Evolutionary conservation across 371 early-diverging fungal species (phyloP).

Genomic region (Mucor sp.): DNA sequence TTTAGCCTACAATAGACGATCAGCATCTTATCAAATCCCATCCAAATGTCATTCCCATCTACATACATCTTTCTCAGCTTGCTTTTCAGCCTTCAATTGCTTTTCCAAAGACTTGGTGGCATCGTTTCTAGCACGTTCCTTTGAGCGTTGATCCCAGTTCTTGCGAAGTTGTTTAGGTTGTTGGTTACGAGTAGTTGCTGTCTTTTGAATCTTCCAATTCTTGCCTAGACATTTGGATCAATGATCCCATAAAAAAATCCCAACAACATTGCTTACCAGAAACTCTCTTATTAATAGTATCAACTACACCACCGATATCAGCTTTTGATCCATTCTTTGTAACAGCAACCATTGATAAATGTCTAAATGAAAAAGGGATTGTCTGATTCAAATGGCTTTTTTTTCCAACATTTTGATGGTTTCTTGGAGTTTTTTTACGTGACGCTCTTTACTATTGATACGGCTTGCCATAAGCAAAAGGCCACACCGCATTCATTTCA

Average conservation of each 20-base stretch:
- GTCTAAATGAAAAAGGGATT: neutral
- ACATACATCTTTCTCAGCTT: slow-evolving; percentile 57
- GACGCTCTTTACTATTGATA: neutral
- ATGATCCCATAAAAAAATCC: neutral
- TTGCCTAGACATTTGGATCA: slow-evolving; percentile 34
- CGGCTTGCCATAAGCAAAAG: neutral
- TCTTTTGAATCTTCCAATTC: slow-evolving; percentile 59
- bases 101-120: slow-evolving; percentile 49
- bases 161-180: slow-evolving; percentile 55
- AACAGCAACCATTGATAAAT: slow-evolving; percentile 16
- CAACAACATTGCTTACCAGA: slow-evolving; percentile 34
- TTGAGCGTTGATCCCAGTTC: slow-evolving; percentile 54
- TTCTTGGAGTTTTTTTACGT: neutral
- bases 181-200: slow-evolving; percentile 56
- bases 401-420: slow-evolving; percentile 4
- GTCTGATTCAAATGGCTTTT: slow-evolving; percentile 5
- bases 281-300: slow-evolving; percentile 45
- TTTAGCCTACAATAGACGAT: slow-evolving; percentile 45
- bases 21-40: neutral
- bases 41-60: neutral
- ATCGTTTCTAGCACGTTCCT: slow-evolving; percentile 42
- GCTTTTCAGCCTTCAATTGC: slow-evolving; percentile 59
- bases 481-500: neutral
- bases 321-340: slow-evolving; percentile 37
- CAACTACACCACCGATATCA: slow-evolving; percentile 44